A percentile compares a stretch with the other conserved stretches of the same genome.
phyloP scores from a whole-genome alignment of 2,329 filamentous ascomycete genomes.

The Pseudogymnoascus sp. region DNA sequence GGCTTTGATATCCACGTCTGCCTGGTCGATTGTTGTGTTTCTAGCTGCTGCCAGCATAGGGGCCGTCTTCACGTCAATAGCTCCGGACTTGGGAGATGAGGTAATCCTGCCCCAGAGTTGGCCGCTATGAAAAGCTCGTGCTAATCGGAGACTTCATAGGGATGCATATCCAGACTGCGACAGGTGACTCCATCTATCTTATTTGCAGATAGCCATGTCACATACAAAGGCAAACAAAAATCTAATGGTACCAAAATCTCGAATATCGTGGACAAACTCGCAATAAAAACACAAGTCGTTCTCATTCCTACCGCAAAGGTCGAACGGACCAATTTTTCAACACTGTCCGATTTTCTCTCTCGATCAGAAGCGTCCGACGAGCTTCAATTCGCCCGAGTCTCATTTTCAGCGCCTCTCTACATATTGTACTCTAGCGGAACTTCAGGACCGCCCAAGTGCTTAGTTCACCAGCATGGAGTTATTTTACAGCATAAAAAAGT shows the following conservation, averaged over 20 bases:
- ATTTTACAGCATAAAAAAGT: constrained; percentile 39
- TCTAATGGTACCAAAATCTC: constrained; percentile 7
- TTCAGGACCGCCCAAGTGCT: constrained; percentile 9
- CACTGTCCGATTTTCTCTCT: constrained; percentile 9
- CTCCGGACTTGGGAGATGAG: background rate
- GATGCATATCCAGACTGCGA: constrained; percentile 8
- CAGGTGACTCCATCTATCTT: constrained; percentile 9
- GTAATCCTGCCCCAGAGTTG: background rate
- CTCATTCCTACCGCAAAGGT: background rate
- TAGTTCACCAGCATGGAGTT: constrained; percentile 36
- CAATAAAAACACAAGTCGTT: background rate
- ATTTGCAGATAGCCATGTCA: constrained; percentile 11
- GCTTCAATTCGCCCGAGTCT: constrained; percentile 8
- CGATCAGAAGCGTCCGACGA: background rate
- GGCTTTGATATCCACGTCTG: constrained; percentile 1
- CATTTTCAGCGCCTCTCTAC: constrained; percentile 9
- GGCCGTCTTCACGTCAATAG: constrained; percentile 3
- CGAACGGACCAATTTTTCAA: background rate
- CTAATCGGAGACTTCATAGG: background rate
- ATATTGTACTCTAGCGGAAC: constrained; percentile 11
- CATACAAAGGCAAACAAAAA: constrained; percentile 9
- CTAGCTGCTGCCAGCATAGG: constrained; percentile 1
- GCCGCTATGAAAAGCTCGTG: background rate
- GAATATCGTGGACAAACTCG: background rate
- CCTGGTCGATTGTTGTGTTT: constrained; percentile 3